Evolutionary conservation across 768 basidiomycete species (phyloP).

Genomic region (Collybiopsis luxurians): DNA sequence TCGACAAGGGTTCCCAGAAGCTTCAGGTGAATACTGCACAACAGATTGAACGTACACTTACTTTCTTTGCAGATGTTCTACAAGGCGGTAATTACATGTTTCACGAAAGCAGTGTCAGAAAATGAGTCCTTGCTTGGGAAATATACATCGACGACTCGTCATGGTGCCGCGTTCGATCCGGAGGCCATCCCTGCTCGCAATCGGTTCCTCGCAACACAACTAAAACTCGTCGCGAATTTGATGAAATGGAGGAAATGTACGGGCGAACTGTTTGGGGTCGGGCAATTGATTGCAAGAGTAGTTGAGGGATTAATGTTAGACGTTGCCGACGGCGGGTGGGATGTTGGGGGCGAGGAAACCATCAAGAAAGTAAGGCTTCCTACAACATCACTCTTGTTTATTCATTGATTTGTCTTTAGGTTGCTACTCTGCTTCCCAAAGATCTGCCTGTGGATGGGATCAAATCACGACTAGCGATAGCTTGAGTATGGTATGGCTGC

Average conservation of each 20-base stretch:
- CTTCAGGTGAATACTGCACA: constrained; percentile 47
- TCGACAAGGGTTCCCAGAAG: constrained; percentile 56
- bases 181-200: constrained; percentile 68
- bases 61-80: constrained; percentile 45
- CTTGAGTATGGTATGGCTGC: neutral
- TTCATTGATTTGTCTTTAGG: neutral
- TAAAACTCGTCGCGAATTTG: constrained; percentile 74
- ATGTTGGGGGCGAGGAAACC: constrained; percentile 75
- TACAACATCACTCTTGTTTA: neutral
- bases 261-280: constrained; percentile 57
- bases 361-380: constrained; percentile 22
- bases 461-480: neutral
- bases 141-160: constrained; percentile 35
- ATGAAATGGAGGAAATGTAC: constrained; percentile 75
- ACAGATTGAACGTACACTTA: constrained; percentile 1
- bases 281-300: constrained; percentile 50
- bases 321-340: constrained; percentile 78
- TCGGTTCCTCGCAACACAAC: constrained; percentile 61
- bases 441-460: neutral
- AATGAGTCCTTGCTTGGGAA: constrained; percentile 48
- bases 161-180: constrained; percentile 63
- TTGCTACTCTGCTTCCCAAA: neutral
- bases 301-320: constrained; percentile 59
- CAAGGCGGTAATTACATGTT: constrained; percentile 48
- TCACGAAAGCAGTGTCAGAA: constrained; percentile 54